Evolutionary conservation across 306 rosid genomes (phyloP), one percentile per base, ranked within the genome.

Genomic region (Trifolium pratense): DNA sequence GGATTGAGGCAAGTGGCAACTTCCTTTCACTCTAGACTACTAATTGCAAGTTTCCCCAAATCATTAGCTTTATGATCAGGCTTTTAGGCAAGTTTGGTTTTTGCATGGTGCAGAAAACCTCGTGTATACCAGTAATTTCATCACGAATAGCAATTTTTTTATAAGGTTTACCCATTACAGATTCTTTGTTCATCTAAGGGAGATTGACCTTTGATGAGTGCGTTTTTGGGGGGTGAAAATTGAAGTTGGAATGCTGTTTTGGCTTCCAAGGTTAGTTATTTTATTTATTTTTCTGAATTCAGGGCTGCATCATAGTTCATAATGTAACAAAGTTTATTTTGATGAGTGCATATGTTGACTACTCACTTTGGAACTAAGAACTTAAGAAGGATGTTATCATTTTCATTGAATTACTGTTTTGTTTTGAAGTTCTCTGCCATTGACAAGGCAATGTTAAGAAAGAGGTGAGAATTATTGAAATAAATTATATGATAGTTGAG

Each of bases 391-490:
- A 12, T 45, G 32, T 14, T 43, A 25, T 15, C 20, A 1, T 31
- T 34, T 76, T 76, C 39, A 21, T 3, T 61, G 60, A 76, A 36
- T 51, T 18, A 51, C 9, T 71, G 18, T 51, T 66, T 42, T 66
- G 71, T 42, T 66, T 13, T 17, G 9, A 29, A 16, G 73, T 31
- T 49, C 36, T 43, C 45, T 39, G 15, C 29, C 3, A 15, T 39
- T 23, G 45, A 55, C 3, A 6, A 17, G 45, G 57, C 11, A 37
- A 37, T 10, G 37, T 34, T 34, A 34, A 6, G 8, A 34, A 34
- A 34, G 37, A 34, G 8, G 1, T 34, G 9, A 34, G 9, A 34
- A 34, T 34, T 34, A 34, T 34, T 34, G 37, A 34, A 34, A 34
- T 6, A 34, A 34, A 6, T 6, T 34, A 34, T 34, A 5, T 6